These are phyloP conservation scores for Cytauxzoon felis DNA, from an alignment of 169 alveolate species.

Conservation along the genomic window DNA sequence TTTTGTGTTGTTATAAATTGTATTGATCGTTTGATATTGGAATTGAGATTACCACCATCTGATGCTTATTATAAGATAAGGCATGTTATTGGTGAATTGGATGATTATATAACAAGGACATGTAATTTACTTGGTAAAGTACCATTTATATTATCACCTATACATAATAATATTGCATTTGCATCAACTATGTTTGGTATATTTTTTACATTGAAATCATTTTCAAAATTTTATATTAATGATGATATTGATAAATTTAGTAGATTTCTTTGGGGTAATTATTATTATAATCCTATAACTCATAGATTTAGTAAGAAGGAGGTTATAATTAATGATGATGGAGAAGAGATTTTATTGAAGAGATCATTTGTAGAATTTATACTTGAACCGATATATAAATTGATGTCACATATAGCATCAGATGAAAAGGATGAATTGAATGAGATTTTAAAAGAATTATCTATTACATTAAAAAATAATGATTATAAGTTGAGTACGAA, in stretches of 20 bases:
- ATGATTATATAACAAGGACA: constrained; percentile 48
- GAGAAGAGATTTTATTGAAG: constrained; percentile 70
- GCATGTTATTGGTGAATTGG: constrained; percentile 67
- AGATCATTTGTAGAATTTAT: constrained; percentile 96
- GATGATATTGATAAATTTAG: constrained; percentile 72
- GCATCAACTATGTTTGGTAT: constrained; percentile 91
- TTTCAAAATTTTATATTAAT: constrained; percentile 84
- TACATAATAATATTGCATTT: constrained; percentile 91
- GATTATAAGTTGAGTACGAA: constrained; percentile 52
- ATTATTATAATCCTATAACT: constrained; percentile 75
- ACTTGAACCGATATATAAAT: constrained; percentile 96
- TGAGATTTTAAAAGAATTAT: constrained; percentile 79
- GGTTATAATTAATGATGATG: constrained; percentile 7
- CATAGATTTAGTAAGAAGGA: constrained; percentile 34
- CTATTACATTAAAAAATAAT: constrained; percentile 31
- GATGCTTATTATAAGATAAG: constrained; percentile 97
- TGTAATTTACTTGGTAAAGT: constrained; percentile 6
- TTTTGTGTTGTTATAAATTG: constrained; percentile 88
- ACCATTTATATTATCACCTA: constrained; percentile 81
- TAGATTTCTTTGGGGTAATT: constrained; percentile 87
- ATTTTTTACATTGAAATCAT: constrained; percentile 89
- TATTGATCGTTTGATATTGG: constrained; percentile 94
- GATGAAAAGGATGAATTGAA: constrained; percentile 92
- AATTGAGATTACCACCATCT: constrained; percentile 95
- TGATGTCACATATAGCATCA: constrained; percentile 89